A percentile compares a stretch with the other conserved stretches of the same genome.
Evolutionary conservation across 768 basidiomycete genomes (phyloP).

Genomic region (Lentinula detonsa): DNA sequence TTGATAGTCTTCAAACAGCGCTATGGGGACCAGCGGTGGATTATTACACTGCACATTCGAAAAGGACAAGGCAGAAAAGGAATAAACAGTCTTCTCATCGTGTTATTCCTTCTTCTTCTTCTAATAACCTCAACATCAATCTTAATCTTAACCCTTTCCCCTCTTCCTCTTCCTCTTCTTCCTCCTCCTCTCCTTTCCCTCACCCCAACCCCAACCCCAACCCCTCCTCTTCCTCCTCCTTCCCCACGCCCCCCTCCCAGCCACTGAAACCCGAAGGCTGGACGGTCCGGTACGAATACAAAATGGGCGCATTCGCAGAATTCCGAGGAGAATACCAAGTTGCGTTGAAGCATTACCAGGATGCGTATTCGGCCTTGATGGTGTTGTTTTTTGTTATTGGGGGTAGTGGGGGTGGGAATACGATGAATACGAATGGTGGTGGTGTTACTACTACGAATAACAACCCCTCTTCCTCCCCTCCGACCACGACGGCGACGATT

Average conservation of each 20-base stretch:
- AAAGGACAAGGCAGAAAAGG: slow-evolving; percentile 86
- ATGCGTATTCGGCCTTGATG: slow-evolving; percentile 12
- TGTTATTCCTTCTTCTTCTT: neutral
- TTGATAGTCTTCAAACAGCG: slow-evolving; percentile 79
- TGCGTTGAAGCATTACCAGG: slow-evolving; percentile 68
- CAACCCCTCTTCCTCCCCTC: no score
- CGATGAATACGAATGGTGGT: slow-evolving; percentile 59
- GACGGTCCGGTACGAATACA: slow-evolving; percentile 97
- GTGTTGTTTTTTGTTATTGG: slow-evolving; percentile 10
- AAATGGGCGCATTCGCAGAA: slow-evolving; percentile 95
- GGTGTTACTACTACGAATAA: no score
- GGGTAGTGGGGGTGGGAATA: slow-evolving; percentile 74
- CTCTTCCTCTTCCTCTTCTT: no score
- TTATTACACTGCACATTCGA: slow-evolving; percentile 90
- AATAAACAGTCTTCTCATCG: slow-evolving; percentile 34
- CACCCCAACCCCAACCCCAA: neutral
- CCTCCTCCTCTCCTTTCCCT: neutral
- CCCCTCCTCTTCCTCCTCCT: slow-evolving; percentile 36
- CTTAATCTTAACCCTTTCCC: neutral
- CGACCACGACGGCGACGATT: no score
- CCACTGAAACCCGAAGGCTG: slow-evolving; percentile 76
- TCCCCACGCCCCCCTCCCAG: slow-evolving; percentile 38
- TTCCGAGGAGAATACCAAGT: slow-evolving; percentile 90
- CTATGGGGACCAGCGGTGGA: slow-evolving; percentile 86
- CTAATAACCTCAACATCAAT: neutral